phyloP scores from a whole-genome alignment of 169 alveolate species.

The Cyclospora cayetanensis region DNA sequence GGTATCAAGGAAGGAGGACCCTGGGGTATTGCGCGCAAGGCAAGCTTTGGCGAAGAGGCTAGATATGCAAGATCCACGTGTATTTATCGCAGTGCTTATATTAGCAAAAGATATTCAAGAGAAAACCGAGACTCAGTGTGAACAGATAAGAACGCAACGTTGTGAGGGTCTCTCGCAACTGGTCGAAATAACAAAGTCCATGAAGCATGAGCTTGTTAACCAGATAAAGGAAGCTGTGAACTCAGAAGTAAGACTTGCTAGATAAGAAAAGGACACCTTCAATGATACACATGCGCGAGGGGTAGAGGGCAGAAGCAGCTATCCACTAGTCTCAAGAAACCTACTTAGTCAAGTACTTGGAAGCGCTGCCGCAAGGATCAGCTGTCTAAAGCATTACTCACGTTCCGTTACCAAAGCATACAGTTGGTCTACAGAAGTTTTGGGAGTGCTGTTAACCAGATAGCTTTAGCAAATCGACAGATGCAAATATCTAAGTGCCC shows the following conservation, averaged over 20 bases:
- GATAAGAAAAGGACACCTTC: not conserved
- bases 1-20: constrained; percentile 48
- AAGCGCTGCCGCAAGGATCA: too few species aligned
- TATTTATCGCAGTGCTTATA: constrained; percentile 28
- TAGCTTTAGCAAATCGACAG: too few species aligned
- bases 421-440: too few species aligned
- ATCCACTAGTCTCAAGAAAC: too few species aligned
- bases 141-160: not conserved
- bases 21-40: constrained; percentile 60
- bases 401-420: too few species aligned
- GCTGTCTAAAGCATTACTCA: too few species aligned
- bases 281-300: not conserved
- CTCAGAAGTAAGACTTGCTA: not conserved
- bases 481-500: too few species aligned
- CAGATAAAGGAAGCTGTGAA: constrained; percentile 35
- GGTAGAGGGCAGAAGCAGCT: not conserved
- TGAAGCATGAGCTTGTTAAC: constrained; percentile 4
- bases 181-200: not conserved
- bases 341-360: too few species aligned
- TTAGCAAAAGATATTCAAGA: constrained; percentile 41
- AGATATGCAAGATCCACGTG: constrained; percentile 8
- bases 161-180: constrained; percentile 43
- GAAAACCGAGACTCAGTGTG: constrained; percentile 16
- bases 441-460: too few species aligned
- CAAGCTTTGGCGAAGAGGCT: constrained; percentile 35